Evolutionary conservation across 495 filamentous ascomycete genomes (phyloP), one percentile per base, ranked within the genome.

Genomic region (Neurospora sp.): DNA sequence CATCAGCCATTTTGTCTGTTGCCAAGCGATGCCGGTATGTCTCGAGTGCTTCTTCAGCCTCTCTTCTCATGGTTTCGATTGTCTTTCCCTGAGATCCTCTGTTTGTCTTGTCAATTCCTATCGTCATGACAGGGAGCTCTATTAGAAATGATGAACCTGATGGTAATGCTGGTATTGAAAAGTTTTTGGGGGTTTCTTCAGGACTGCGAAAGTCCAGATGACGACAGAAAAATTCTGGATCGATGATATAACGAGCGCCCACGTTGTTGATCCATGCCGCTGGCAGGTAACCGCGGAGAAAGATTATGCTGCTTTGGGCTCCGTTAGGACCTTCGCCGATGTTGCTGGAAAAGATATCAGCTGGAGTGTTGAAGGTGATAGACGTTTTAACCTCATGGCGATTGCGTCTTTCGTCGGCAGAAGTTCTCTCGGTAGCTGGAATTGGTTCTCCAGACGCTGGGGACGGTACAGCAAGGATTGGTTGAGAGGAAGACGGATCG

Each of bases 221-320:
- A 9, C 72, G 40, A 12, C 40, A 44, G 38, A 70, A 73, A 40
- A 70, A 73, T 62, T 73, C 72, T 37, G 72, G 72, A 39, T 73
- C 72, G 44, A 73, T 37, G 5, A n/a, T 12, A 23, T 35, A 73
- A 18, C n/a, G 35, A 5, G 69, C 39, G 23, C 72, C 72, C 5
- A 73, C 12, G 4, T 42, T 10, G 4, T n/a, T 20, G 18, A 73
- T 20, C 72, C 72, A 73, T 27, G 18, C 72, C 12, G 69, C 23
- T 9, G 72, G 35, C 23, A 44, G 40, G 44, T 71, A 23, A 3
- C 72, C 72, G 9, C 44, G 14, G 20, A 72, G 27, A 16, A 72
- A 72, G 12, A 72, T 27, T 8, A 72, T 20, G 23, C 70, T 31
- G 12, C 70, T 71, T 20, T 46, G 44, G n/a, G 44, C 7, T n/a